Percentiles rank a stretch among this genome's conserved stretches.
These are phyloP conservation scores for Metarhizium humberi DNA, from an alignment of 2,329 filamentous ascomycete species.

Conservation along the genomic window DNA sequence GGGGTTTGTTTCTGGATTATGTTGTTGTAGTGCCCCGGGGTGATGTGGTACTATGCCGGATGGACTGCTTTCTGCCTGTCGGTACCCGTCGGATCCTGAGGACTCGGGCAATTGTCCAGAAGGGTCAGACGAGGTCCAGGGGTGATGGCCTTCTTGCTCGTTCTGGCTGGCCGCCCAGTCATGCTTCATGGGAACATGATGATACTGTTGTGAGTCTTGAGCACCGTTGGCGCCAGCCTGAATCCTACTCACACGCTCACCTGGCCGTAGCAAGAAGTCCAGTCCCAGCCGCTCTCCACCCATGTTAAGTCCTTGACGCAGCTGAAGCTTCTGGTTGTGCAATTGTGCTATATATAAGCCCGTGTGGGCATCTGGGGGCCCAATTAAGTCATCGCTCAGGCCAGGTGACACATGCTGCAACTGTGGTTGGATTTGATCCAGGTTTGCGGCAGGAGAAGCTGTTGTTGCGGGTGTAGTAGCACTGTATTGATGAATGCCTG, in stretches of 20 bases:
- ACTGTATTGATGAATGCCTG: not conserved
- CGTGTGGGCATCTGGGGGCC: not conserved
- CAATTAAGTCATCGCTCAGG: not conserved
- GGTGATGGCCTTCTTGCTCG: conserved; percentile 6
- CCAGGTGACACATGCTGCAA: not conserved
- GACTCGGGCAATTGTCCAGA: not conserved
- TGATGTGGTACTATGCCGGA: not conserved
- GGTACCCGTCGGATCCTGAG: not conserved
- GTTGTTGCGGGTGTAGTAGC: not conserved
- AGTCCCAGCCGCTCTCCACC: conserved; percentile 60
- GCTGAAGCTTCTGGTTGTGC: conserved; percentile 39
- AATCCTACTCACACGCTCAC: conserved; percentile 37
- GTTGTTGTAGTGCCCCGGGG: not conserved
- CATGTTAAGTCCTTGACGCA: conserved; percentile 48
- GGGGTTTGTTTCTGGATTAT: conserved; percentile 3
- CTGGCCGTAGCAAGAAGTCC: conserved; percentile 54
- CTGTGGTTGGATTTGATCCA: not conserved
- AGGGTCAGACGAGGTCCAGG: not conserved
- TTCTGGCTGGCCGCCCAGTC: conserved; percentile 29
- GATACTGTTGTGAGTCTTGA: conserved; percentile 34
- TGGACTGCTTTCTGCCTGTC: not conserved
- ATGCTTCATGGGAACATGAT: conserved; percentile 41
- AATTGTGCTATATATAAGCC: conserved; percentile 16
- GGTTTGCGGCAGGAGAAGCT: not conserved
- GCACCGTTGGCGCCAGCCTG: conserved; percentile 39